These are phyloP conservation scores for Dovyalis caffra DNA, from an alignment of 345 rosid species.

Conservation along the genomic window DNA sequence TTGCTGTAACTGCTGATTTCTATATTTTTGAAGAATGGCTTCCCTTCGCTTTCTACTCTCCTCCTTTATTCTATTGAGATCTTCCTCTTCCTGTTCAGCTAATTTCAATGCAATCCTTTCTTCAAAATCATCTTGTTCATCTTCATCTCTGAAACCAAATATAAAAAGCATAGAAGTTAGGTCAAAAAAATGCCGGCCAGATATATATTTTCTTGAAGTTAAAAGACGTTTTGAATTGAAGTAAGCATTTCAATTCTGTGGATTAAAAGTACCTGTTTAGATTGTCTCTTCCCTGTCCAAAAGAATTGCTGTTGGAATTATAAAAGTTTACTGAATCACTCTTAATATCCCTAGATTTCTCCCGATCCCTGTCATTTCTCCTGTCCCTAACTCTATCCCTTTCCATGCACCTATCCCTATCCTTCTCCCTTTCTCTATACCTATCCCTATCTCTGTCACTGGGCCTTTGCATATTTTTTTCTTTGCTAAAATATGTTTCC, in stretches of 20 bases:
- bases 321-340: constrained; percentile 30
- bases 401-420: not conserved
- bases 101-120: constrained; percentile 52
- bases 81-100: constrained; percentile 82
- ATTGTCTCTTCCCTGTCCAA: constrained; percentile 34
- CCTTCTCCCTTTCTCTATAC: constrained; percentile 11
- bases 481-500: constrained; percentile 5
- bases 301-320: constrained; percentile 33
- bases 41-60: constrained; percentile 85
- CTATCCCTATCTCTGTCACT: constrained; percentile 15
- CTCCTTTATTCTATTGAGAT: constrained; percentile 78
- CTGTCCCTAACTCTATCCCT: constrained; percentile 11
- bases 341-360: constrained; percentile 42
- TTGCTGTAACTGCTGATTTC: constrained; percentile 50
- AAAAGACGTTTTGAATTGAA: constrained; percentile 4
- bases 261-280: constrained; percentile 39
- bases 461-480: not conserved
- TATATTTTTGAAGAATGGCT: constrained; percentile 77
- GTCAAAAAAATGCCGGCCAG: not conserved
- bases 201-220: not conserved
- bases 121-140: constrained; percentile 64
- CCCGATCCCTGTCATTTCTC: constrained; percentile 39
- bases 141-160: constrained; percentile 47
- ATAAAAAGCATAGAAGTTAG: not conserved
- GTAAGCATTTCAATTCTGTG: not conserved